Conservation (phyloP, 2,329 filamentous ascomycete genomes). For the Parastagonospora nodorum region DNA sequence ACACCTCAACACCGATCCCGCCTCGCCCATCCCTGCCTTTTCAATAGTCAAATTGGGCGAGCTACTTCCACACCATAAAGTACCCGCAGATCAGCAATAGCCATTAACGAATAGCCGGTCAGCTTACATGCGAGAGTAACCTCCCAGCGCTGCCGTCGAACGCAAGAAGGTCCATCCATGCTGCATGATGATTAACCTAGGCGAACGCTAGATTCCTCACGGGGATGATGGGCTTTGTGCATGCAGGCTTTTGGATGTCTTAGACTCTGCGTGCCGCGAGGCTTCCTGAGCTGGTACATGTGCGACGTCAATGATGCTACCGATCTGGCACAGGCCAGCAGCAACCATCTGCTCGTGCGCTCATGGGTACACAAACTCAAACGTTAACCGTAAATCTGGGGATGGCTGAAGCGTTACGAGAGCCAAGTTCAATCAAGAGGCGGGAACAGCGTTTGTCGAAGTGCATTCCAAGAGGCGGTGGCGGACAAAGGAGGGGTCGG, state of each 20-base stretch:
- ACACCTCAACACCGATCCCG: conserved; percentile 13
- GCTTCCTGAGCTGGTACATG: conserved; percentile 3
- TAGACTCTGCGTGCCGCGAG: conserved; percentile 10
- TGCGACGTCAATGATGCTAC: conserved; percentile 2
- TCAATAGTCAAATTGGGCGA: conserved; percentile 16
- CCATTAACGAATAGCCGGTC: conserved; percentile 12
- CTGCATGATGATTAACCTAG: conserved; percentile 11
- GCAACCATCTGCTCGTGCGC: background rate
- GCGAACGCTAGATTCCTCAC: conserved; percentile 10
- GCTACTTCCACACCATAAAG: conserved; percentile 17
- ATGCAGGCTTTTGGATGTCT: conserved; percentile 7
- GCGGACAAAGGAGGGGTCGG: conserved; percentile 28
- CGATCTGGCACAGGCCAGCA: background rate
- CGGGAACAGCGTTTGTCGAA: conserved; percentile 14
- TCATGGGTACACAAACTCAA: background rate
- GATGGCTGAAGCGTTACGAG: conserved; percentile 1
- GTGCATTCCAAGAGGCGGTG: conserved; percentile 19
- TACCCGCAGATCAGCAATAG: conserved; percentile 12
- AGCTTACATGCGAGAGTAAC: background rate
- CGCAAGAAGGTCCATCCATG: conserved; percentile 3
- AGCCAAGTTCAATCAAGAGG: conserved; percentile 27
- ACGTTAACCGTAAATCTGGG: background rate
- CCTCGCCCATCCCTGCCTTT: conserved; percentile 8
- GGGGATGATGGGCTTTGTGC: conserved; percentile 9
- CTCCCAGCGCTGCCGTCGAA: conserved; percentile 6